phyloP scores from a whole-genome alignment of 164 flowering plant genomes.

The Kalanchoe fedtschenkoi region DNA sequence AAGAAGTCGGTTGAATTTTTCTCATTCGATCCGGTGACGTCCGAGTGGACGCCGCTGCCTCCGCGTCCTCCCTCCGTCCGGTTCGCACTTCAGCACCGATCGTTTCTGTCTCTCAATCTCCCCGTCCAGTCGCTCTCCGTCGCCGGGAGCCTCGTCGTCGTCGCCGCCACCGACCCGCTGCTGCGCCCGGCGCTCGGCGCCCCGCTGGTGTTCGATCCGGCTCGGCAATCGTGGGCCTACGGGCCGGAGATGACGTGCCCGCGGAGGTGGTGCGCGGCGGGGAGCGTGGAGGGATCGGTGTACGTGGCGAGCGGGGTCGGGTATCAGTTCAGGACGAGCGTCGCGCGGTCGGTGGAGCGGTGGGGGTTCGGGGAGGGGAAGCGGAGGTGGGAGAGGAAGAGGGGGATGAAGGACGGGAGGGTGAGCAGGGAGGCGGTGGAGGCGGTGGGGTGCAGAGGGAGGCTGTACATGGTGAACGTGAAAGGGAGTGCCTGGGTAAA shows the following conservation, averaged over 20 bases:
- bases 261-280: conserved; percentile 89
- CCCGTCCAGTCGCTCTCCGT: conserved; percentile 56
- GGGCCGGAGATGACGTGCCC: conserved; percentile 52
- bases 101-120: conserved; percentile 49
- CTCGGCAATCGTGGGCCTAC: conserved; percentile 26
- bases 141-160: conserved; percentile 34
- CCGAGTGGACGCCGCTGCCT: conserved; percentile 44
- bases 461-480: conserved; percentile 67
- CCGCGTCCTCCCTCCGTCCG: conserved; percentile 26
- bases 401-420: conserved; percentile 29
- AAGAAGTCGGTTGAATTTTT: conserved; percentile 18
- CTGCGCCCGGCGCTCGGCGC: conserved; percentile 49
- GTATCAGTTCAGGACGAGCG: conserved; percentile 30
- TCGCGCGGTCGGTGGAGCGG: conserved; percentile 48
- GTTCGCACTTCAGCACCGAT: conserved; percentile 54
- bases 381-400: conserved; percentile 29
- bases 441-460: conserved; percentile 67
- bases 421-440: conserved; percentile 71
- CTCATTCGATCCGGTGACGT: conserved; percentile 55
- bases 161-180: conserved; percentile 58
- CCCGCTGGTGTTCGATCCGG: conserved; percentile 53
- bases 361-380: conserved; percentile 23
- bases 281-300: conserved; percentile 22
- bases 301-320: conserved; percentile 70
- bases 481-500: conserved; percentile 47